Percentiles rank a stretch among this genome's conserved stretches.
phyloP scores from a whole-genome alignment of 2,329 filamentous ascomycete species.

The Alternaria dauci region DNA sequence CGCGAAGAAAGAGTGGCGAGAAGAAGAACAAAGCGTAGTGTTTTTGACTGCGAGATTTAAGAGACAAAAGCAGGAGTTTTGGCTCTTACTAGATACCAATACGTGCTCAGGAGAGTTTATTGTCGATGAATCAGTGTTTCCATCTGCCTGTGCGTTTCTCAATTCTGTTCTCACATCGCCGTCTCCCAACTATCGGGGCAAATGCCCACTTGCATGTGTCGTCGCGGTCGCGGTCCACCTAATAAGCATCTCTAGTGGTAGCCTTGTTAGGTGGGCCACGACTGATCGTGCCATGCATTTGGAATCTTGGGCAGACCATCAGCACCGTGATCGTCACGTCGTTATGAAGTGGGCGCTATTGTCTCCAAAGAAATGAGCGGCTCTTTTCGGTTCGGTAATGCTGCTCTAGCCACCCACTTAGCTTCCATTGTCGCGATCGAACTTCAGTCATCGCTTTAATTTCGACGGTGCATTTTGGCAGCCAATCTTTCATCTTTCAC shows the following conservation, averaged over 20 bases:
- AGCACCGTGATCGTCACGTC: not conserved
- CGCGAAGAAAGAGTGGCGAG: constrained; percentile 31
- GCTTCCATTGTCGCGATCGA: not conserved
- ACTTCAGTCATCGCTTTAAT: not conserved
- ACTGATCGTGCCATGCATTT: not conserved
- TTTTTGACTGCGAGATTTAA: not conserved
- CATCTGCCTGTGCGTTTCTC: not conserved
- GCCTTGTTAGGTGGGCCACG: not conserved
- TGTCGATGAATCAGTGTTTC: not conserved
- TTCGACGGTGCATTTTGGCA: not conserved
- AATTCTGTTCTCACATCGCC: not conserved
- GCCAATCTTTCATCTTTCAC: not conserved
- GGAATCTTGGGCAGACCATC: not conserved
- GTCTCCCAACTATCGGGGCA: not conserved
- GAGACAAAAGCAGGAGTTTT: not conserved
- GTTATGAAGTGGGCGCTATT: not conserved
- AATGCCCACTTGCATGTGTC: not conserved
- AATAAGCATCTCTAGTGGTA: not conserved
- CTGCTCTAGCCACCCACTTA: not conserved
- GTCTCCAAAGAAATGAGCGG: not conserved
- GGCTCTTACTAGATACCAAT: constrained; percentile 8
- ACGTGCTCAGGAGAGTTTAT: not conserved
- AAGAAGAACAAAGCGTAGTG: constrained; percentile 32
- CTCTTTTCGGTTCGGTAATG: not conserved
- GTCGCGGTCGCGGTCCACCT: not conserved